Conservation (phyloP, 805 yeast species). For the Schwanniomyces occidentalis region DNA sequence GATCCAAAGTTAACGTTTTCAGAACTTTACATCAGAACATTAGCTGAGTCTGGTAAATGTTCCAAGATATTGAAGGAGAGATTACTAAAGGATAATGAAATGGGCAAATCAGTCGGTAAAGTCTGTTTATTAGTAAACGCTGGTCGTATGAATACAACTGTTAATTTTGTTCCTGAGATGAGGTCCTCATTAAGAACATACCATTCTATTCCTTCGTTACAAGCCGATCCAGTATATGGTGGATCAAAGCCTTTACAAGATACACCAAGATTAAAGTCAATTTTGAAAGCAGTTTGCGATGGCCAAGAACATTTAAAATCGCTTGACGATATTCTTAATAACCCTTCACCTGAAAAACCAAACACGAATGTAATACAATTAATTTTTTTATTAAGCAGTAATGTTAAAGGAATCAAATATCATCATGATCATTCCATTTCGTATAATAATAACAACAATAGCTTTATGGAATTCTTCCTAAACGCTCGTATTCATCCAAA, state of each 20-base stretch:
- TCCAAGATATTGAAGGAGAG: slow-evolving; percentile 83
- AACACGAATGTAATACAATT: slow-evolving; percentile 70
- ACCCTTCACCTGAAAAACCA: slow-evolving; percentile 34
- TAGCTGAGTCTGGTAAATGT: slow-evolving; percentile 80
- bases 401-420: slow-evolving; percentile 52
- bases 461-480: slow-evolving; percentile 72
- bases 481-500: slow-evolving; percentile 58
- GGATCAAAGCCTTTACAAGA: slow-evolving; percentile 79
- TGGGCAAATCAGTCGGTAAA: slow-evolving; percentile 72
- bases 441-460: slow-evolving; percentile 30
- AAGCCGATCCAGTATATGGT: slow-evolving; percentile 57
- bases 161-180: slow-evolving; percentile 94
- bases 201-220: slow-evolving; percentile 90
- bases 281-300: slow-evolving; percentile 84
- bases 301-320: slow-evolving; percentile 52
- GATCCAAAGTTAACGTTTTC: slow-evolving; percentile 67
- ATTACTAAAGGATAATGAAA: slow-evolving; percentile 57
- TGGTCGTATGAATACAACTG: slow-evolving; percentile 93
- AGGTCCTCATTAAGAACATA: slow-evolving; percentile 88
- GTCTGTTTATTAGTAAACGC: slow-evolving; percentile 85
- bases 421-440: slow-evolving; percentile 21
- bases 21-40: slow-evolving; percentile 76
- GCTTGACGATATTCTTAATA: slow-evolving; percentile 45
- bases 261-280: slow-evolving; percentile 89
- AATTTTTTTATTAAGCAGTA: slow-evolving; percentile 70